phyloP scores from a whole-genome alignment of 2,329 filamentous ascomycete genomes.

The Penicillium sp. region DNA sequence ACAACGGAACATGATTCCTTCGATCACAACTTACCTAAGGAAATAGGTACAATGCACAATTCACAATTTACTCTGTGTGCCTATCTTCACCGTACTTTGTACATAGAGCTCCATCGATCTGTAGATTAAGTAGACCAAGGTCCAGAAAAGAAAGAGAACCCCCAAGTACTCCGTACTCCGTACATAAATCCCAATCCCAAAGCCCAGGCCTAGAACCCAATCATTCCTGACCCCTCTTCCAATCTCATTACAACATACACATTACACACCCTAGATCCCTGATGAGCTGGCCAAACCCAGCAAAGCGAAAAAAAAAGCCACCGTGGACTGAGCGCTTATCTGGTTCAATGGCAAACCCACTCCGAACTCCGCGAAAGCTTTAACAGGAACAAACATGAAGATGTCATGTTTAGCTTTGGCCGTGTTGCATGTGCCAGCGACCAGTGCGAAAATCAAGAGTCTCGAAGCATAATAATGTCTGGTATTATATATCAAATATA shows the following conservation, averaged over 20 bases:
- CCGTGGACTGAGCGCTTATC: slow-evolving; percentile 24
- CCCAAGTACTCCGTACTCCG: no score
- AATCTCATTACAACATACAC: not conserved
- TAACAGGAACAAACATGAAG: slow-evolving; percentile 19
- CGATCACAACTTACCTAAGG: not conserved
- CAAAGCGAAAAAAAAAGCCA: slow-evolving; percentile 6
- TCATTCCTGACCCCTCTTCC: not conserved
- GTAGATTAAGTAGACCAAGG: not conserved
- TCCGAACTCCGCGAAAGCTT: slow-evolving; percentile 13
- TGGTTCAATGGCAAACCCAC: slow-evolving; percentile 16
- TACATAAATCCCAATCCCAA: not conserved
- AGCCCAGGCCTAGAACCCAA: slow-evolving; percentile 1
- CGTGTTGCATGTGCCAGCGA: slow-evolving; percentile 22
- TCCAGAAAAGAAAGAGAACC: not conserved
- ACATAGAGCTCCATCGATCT: not conserved
- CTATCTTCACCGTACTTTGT: no score
- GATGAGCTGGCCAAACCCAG: slow-evolving; percentile 5
- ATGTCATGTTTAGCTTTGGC: slow-evolving; percentile 16
- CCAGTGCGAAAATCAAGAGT: slow-evolving; percentile 15
- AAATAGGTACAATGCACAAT: no score
- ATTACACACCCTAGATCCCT: not conserved
- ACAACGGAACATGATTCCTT: slow-evolving; percentile 1
- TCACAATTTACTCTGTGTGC: no score
- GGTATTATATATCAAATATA: not conserved
- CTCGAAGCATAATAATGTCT: not conserved